Base-by-base conservation (phyloP, 2,329 filamentous ascomycete genomes). In the Aspergillus neoniger region DNA sequence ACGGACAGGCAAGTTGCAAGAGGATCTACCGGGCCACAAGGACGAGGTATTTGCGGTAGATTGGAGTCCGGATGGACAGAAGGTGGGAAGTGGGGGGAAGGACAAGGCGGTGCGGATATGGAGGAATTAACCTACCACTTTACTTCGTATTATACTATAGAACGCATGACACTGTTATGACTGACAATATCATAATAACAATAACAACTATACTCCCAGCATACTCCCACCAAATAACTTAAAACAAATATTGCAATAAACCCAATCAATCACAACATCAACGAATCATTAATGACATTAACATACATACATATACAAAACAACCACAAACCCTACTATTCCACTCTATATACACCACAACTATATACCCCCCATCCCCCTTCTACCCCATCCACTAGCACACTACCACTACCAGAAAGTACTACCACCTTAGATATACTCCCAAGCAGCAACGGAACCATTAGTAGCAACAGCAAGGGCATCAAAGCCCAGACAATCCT, bases 11-110 rank as follows among this genome's bases (percentile, higher is more conserved):
- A 96, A 96, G 77, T 79, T 99, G 60, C 86, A 87, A 65, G 84
- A 85, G 75, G 93, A 97, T 79, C 80, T 98, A 49, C 92, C 93
- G 0, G 92, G 94, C 0, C 94, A 98, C 75, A 86, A 91, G 73
- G 94, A 96, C 70, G 91, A 97, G 75, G 93, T 97, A 0, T 97
- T 93, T 76, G 92, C 93, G 0, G 88, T 97, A 12, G 94, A 98
- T 74, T 98, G 94, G 95, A 93, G 91, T 68, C 89, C 92, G 0
- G 93, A 97, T 74, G 95, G 95, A 8, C 86, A 91, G 68, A 88
- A 88, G 68, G 93, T 98, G 15, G 92, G 88, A 17, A 96, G 92
- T 74, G 95, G 93, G 57, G 95, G 95, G 9, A 94, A 94, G 74
- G 95, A 99, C 76, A 97, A 96, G 76, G 82, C 82, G 54, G 85